Percentiles rank a stretch among this genome's conserved stretches.
Evolutionary conservation across 306 rosid species (phyloP).

Genomic region (peach (Prunus persica)): DNA sequence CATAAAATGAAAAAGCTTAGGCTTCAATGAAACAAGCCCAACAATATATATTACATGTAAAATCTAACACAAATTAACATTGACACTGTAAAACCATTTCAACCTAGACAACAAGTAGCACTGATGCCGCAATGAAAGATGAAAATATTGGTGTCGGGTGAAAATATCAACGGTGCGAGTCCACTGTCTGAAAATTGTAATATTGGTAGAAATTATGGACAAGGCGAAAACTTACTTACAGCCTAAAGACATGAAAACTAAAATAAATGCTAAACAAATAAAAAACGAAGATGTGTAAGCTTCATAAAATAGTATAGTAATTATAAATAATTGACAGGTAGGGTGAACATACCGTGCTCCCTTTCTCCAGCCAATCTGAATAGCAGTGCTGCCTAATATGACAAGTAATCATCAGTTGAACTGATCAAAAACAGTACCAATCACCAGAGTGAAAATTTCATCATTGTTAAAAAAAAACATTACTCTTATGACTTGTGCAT

Average conservation of each 20-base stretch:
- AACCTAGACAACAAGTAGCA: background rate
- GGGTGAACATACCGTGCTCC: constrained; percentile 56
- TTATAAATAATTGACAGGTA: background rate
- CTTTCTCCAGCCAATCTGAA: constrained; percentile 91
- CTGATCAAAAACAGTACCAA: background rate
- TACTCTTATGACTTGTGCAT: constrained; percentile 95
- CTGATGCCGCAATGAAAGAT: background rate
- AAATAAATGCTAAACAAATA: background rate
- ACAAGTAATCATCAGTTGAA: constrained; percentile 35
- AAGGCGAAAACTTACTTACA: background rate
- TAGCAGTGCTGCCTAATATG: constrained; percentile 80
- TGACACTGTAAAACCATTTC: background rate
- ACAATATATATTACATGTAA: background rate
- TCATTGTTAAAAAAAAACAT: constrained; percentile 25
- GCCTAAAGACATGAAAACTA: background rate
- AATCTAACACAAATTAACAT: background rate
- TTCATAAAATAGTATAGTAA: background rate
- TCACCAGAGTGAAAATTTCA: constrained; percentile 8
- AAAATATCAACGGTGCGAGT: background rate
- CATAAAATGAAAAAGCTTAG: background rate
- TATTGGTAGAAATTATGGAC: background rate
- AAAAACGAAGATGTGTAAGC: background rate
- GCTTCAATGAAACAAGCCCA: background rate
- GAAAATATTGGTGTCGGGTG: background rate
- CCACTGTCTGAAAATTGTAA: background rate